Base-by-base conservation (phyloP, 139 green algal species). In the Auxenochlorella pyrenoidosa region DNA sequence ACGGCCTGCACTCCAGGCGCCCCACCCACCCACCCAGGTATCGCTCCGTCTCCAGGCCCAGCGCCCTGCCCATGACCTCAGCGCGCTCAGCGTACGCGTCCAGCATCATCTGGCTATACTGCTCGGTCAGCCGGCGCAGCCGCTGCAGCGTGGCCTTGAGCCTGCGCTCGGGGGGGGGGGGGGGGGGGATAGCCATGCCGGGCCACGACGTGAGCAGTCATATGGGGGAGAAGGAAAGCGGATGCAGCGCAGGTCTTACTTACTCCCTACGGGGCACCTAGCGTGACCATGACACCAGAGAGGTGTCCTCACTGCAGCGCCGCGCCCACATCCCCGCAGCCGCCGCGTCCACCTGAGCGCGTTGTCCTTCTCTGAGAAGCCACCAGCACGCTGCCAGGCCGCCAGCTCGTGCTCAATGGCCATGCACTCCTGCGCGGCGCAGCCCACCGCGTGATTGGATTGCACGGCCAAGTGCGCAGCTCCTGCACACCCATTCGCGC, bases 391-490 rank as follows among this genome's bases (percentile, higher is more conserved):
- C 89, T 98, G 95, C 96, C 96, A 99, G 18, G 92, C 87, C 26
- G 91, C 81, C 36, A 99, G 89, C 90, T 99, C 97, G 44, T 95
- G 94, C 87, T 99, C 97, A 71, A 99, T 68, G 5, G 93, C 94
- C 75, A 97, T 86, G 83, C 96, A 97, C 93, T 99, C 97, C n/a
- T 77, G 66, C 81, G 34, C 1, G 15, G 34, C 34, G 18, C n/a
- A 78, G 19, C n/a, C 3, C 3, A 13, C 15, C 15, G 54, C 54
- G 36, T 28, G n/a, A 78, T 0, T 0, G 71, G 2, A n/a, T 5
- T 44, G 36, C n/a, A 51, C 18, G 16, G 43, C 3, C 30, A 43
- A 76, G 15, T 38, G 28, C 30, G 3, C 68, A 40, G n/a, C n/a
- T n/a, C n/a, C n/a, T n/a, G n/a, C n/a, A n/a, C n/a, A n/a, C n/a